A percentile compares a stretch with the other conserved stretches of the same genome.
phyloP scores from a whole-genome alignment of 345 rosid genomes.

The Gossypium stocksii region DNA sequence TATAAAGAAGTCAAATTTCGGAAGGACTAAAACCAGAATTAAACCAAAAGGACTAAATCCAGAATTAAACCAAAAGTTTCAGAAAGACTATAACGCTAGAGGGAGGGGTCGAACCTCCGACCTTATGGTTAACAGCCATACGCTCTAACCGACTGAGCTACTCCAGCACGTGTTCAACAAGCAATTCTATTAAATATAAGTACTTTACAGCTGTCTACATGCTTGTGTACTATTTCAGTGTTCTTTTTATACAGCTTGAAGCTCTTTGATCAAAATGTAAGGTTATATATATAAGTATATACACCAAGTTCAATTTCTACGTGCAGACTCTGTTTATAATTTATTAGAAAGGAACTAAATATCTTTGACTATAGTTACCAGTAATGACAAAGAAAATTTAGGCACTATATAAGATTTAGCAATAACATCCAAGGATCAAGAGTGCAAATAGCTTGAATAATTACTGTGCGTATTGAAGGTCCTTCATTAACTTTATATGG shows the following conservation, averaged over 20 bases:
- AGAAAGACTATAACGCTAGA: no score
- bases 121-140: no score
- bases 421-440: not conserved
- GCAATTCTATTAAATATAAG: not conserved
- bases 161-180: not conserved
- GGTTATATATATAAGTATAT: not conserved
- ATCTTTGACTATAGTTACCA: not conserved
- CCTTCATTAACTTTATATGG: constrained; percentile 15
- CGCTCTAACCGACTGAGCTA: no score
- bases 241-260: not conserved
- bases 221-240: no score
- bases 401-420: not conserved
- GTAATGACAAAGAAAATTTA: not conserved
- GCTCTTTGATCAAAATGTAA: constrained; percentile 2
- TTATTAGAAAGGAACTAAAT: not conserved
- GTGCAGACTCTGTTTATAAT: not conserved
- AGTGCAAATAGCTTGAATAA: not conserved
- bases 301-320: not conserved
- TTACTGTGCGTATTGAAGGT: not conserved
- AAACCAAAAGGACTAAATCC: no score
- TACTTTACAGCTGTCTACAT: not conserved
- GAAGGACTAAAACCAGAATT: no score
- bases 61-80: no score
- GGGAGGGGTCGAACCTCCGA: no score
- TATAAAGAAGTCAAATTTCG: no score